Percentiles rank a stretch among this genome's conserved stretches.
Conservation (phyloP, 2,329 filamentous ascomycete genomes). For the Colletotrichum sp. region DNA sequence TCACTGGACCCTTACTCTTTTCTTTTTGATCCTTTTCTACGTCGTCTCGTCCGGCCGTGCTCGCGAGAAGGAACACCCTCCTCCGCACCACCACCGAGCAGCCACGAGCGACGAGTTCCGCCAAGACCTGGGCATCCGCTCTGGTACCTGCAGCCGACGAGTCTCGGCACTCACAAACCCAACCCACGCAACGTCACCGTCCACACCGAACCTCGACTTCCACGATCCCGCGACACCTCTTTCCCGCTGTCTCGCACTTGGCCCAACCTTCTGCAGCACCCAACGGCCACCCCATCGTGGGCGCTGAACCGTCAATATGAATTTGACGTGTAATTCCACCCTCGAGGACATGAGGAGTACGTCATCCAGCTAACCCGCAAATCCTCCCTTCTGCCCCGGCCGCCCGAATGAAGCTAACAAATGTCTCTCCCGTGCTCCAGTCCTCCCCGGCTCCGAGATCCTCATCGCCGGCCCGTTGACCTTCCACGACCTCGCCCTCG, state of each 20-base stretch:
- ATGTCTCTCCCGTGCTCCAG: slow-evolving; percentile 28
- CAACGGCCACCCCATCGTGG: background rate
- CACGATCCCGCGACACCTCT: background rate
- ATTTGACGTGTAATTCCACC: slow-evolving; percentile 46
- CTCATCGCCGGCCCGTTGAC: slow-evolving; percentile 52
- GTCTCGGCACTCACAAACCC: slow-evolving; percentile 13
- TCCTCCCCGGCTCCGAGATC: slow-evolving; percentile 49
- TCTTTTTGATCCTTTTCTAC: background rate
- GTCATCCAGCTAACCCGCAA: slow-evolving; percentile 17
- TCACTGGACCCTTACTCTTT: background rate
- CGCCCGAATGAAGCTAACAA: background rate
- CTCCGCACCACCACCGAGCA: background rate
- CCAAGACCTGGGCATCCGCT: slow-evolving; percentile 15
- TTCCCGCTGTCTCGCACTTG: background rate
- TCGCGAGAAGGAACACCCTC: background rate
- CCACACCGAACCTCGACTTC: background rate
- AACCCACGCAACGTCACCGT: background rate
- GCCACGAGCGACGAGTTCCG: slow-evolving; percentile 12
- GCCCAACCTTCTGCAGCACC: background rate
- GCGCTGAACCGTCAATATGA: slow-evolving; percentile 28
- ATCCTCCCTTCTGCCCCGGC: no score
- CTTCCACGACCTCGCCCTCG: slow-evolving; percentile 59
- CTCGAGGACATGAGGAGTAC: slow-evolving; percentile 48
- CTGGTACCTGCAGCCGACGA: slow-evolving; percentile 13
- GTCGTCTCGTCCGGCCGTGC: background rate